Base-by-base conservation (phyloP, 2,329 filamentous ascomycete genomes). In the Delphinella strobiligena region DNA sequence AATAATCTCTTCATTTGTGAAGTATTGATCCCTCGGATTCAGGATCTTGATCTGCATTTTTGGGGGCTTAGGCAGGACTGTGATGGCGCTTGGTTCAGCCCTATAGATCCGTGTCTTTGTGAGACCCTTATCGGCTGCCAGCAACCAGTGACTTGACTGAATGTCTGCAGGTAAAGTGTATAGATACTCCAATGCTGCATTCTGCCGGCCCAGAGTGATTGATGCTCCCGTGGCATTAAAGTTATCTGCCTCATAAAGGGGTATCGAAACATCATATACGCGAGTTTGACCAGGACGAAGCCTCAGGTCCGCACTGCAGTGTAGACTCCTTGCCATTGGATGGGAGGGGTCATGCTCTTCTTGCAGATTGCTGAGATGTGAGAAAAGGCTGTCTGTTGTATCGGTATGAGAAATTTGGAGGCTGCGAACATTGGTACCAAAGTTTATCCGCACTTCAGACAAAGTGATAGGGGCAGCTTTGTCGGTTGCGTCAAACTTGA, bases 21-120 rank as follows among this genome's bases (percentile, higher is more conserved):
- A 96, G 58, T 89, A 93, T 40, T 87, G 79, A 10, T 75, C 70
- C 41, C 71, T 66, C 5, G 80, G 60, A 31, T 75, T 71, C 2
- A 74, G 66, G 8, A 85, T 63, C 18, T 66, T 71, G 34, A 98
- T 75, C 49, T 85, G 78, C 65, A 98, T 77, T 60, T 95, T 96
- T 0, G 91, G 91, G 19, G 89, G 91, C 48, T 93, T 83, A 1
- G 91, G 89, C 39, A 87, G 69, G 17, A 98, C 78, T 41, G 75
- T 79, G 41, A 93, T 73, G 2, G 65, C 63, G 24, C 73, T 64
- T 1, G 67, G 65, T 41, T 72, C 65, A 30, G 62, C 61, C 38
- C 64, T 64, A 16, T 65, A 61, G 17, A 69, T 53, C 32, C 54
- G 54, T 48, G 60, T 63, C 35, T 52, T 51, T 18, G 56, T 42